Evolutionary conservation across 2,329 filamentous ascomycete genomes (phyloP).

Genomic region (Fusarium annulatum): DNA sequence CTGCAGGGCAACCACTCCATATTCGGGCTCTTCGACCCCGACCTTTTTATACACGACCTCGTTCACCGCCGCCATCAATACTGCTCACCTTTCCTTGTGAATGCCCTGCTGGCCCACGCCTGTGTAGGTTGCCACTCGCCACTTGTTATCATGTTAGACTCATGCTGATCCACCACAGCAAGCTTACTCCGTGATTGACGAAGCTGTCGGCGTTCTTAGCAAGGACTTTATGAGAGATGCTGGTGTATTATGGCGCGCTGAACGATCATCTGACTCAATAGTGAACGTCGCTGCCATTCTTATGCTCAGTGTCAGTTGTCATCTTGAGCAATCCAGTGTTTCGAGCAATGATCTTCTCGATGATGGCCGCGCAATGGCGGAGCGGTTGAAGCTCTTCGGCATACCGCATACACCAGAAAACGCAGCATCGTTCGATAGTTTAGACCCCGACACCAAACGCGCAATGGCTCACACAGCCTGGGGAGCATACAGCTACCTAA

Average conservation of each 20-base stretch:
- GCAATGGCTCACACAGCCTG: slow-evolving; percentile 16
- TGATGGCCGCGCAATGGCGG: slow-evolving; percentile 15
- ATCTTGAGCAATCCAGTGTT: slow-evolving; percentile 1
- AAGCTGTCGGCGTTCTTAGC: slow-evolving; percentile 6
- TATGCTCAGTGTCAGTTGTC: slow-evolving; percentile 19
- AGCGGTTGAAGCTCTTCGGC: slow-evolving; percentile 17
- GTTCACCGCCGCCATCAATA: slow-evolving; percentile 37
- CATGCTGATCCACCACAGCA: slow-evolving; percentile 8
- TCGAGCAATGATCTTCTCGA: slow-evolving; percentile 12
- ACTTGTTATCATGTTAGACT: neutral
- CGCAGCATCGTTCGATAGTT: slow-evolving; percentile 4
- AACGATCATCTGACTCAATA: slow-evolving; percentile 26
- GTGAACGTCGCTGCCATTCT: slow-evolving; percentile 30
- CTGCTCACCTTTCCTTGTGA: slow-evolving; percentile 50
- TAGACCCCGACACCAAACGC: slow-evolving; percentile 10
- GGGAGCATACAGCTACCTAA: slow-evolving; percentile 28
- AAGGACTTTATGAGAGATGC: slow-evolving; percentile 19
- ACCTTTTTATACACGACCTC: slow-evolving; percentile 49
- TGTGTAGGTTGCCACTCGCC: slow-evolving; percentile 43
- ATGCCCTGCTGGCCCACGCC: slow-evolving; percentile 48
- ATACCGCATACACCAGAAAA: slow-evolving; percentile 18
- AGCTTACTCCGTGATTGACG: slow-evolving; percentile 19
- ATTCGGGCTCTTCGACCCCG: slow-evolving; percentile 50
- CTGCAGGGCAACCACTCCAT: slow-evolving; percentile 50
- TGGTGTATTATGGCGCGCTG: slow-evolving; percentile 23